Conservation (phyloP, 23 red algal species). For the Cyanidioschyzon merolae region DNA sequence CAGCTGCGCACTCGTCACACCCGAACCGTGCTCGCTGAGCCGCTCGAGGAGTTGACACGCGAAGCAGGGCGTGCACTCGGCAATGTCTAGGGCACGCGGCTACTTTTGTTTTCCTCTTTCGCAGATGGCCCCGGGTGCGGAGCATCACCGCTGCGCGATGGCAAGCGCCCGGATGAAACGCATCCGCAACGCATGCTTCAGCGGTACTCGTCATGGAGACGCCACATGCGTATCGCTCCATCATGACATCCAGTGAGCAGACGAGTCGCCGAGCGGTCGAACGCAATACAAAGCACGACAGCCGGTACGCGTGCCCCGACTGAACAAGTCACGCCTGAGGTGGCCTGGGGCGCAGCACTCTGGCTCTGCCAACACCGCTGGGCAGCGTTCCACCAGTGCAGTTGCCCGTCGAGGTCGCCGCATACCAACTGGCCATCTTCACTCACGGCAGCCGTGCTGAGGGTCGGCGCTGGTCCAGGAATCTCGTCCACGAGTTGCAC, state of each 20-base stretch:
- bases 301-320: background rate
- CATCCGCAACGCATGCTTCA: no score
- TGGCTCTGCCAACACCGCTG: background rate
- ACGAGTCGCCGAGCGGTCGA: background rate
- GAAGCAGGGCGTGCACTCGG: no score
- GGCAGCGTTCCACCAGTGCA: background rate
- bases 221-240: background rate
- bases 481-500: background rate
- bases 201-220: no score
- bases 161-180: no score
- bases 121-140: no score
- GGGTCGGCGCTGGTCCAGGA: background rate
- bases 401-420: background rate
- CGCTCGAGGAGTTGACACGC: no score
- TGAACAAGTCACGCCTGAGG: background rate
- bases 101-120: no score
- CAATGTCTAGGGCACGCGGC: no score
- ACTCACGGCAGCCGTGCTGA: background rate
- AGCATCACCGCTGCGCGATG: no score
- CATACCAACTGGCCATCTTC: background rate
- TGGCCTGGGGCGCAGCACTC: background rate
- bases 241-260: background rate
- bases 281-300: background rate
- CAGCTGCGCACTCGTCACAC: no score
- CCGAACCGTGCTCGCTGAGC: no score